These are phyloP conservation scores for Thelonectria discophora DNA, from an alignment of 2,329 filamentous ascomycete genomes.

Conservation along the genomic window DNA sequence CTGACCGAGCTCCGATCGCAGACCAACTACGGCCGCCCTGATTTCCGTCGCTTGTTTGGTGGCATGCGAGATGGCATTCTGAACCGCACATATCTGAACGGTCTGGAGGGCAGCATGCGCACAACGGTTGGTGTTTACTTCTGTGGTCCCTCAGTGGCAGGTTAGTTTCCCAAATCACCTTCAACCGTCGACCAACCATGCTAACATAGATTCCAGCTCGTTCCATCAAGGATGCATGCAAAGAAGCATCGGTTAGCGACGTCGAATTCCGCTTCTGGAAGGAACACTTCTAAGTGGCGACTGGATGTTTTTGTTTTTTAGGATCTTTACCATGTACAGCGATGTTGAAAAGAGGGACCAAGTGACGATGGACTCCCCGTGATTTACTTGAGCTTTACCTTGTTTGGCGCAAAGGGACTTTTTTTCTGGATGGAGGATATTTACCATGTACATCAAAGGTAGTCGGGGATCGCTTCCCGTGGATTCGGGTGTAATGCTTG, in stretches of 20 bases:
- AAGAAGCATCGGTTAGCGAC: conserved; percentile 74
- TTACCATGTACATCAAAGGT: conserved; percentile 19
- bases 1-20: conserved; percentile 88
- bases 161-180: conserved; percentile 50
- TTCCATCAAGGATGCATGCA: conserved; percentile 84
- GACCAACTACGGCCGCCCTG: conserved; percentile 94
- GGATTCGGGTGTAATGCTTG: conserved; percentile 5
- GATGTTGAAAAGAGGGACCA: conserved; percentile 14
- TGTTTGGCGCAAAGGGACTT: conserved; percentile 18
- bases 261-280: conserved; percentile 99
- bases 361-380: conserved; percentile 3
- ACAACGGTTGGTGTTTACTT: conserved; percentile 98
- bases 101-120: conserved; percentile 77
- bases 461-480: conserved; percentile 12
- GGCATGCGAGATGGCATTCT: conserved; percentile 90
- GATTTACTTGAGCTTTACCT: conserved; percentile 13
- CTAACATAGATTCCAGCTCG: conserved; percentile 67
- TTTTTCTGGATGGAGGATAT: conserved; percentile 9
- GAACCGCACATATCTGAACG: conserved; percentile 84
- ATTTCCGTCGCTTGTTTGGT: conserved; percentile 82
- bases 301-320: conserved; percentile 29
- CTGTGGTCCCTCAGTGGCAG: conserved; percentile 83
- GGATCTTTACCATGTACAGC: conserved; percentile 33
- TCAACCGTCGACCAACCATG: background rate
- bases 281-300: conserved; percentile 75